Conservation (phyloP, 1,284 basidiomycete species). For the Polyporus tsugae region DNA sequence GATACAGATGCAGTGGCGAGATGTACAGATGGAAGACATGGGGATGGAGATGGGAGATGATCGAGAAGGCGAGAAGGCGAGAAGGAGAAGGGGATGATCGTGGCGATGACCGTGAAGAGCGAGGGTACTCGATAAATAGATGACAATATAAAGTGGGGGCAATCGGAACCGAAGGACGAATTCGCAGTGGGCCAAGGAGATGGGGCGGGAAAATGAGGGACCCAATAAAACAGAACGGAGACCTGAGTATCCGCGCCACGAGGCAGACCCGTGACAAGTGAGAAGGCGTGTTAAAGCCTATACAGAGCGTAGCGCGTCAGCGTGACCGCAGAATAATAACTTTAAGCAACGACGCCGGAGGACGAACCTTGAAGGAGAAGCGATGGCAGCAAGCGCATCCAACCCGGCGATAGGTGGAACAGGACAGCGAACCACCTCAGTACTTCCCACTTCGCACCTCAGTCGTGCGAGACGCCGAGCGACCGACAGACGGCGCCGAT, state of each 20-base stretch:
- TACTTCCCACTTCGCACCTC: conserved; percentile 18
- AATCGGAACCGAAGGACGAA: neutral
- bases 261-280: neutral
- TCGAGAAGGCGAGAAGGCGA: neutral
- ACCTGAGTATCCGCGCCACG: neutral
- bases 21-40: conserved; percentile 7
- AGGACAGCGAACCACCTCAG: neutral
- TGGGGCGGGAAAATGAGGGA: neutral
- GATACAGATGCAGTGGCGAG: conserved; percentile 8
- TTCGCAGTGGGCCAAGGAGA: neutral
- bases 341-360: neutral
- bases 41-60: neutral
- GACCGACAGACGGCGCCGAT: conserved; percentile 19
- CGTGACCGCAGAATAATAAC: neutral
- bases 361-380: neutral
- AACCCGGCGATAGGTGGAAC: neutral
- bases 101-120: neutral
- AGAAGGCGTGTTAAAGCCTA: conserved; percentile 3
- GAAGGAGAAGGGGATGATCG: neutral
- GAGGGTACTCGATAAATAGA: neutral
- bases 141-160: neutral
- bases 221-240: neutral
- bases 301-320: neutral
- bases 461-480: conserved; percentile 19
- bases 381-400: neutral